Evolutionary conservation across 2,329 filamentous ascomycete genomes (phyloP), one percentile per base, ranked within the genome.

Genomic region (Clonostachys chloroleuca): DNA sequence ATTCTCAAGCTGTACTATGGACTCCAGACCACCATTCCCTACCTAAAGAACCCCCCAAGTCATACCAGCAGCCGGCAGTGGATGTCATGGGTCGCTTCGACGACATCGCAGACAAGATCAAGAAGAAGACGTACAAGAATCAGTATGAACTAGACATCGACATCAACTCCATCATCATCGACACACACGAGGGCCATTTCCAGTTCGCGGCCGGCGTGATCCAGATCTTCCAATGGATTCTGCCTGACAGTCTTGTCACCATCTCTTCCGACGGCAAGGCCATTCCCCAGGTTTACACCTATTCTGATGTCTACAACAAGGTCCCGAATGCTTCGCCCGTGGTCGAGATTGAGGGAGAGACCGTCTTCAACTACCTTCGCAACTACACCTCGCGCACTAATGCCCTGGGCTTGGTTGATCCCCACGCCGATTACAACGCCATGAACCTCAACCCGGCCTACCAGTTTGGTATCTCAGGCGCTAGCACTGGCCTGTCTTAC

Each of bases 141-240:
- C 78, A 83, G 54, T 80, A 75, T 55, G 71, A 75, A 8, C 79
- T 81, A 52, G 74, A 81, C 54, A 51, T 65, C 9, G 77, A 78
- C 30, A 66, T 88, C 3, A 75, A 78, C 48, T 62, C 70, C 35
- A 62, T 80, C 7, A 68, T 83, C 35, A 56, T 57, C 34, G 69
- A 71, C 20, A 77, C 79, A 5, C 81, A 87, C 53, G 84, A 89
- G 57, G 81, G 83, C 2, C 85, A 89, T 56, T 82, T 85, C 44
- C 64, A 69, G 3, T 82, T 75, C 56, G 63, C 73, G 13, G 13
- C 41, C 16, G 77, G 78, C 4, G 77, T 81, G 51, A 65, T 74
- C 5, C 68, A 16, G 35, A 17, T 49, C 20, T 24, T 17, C 10
- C 49, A 36, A 45, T 55, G 5, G 51, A 49, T 39, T 47, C 49